These are phyloP conservation scores for Thalassiosira exigua DNA, from an alignment of 352 stramenopile species.

Conservation along the genomic window DNA sequence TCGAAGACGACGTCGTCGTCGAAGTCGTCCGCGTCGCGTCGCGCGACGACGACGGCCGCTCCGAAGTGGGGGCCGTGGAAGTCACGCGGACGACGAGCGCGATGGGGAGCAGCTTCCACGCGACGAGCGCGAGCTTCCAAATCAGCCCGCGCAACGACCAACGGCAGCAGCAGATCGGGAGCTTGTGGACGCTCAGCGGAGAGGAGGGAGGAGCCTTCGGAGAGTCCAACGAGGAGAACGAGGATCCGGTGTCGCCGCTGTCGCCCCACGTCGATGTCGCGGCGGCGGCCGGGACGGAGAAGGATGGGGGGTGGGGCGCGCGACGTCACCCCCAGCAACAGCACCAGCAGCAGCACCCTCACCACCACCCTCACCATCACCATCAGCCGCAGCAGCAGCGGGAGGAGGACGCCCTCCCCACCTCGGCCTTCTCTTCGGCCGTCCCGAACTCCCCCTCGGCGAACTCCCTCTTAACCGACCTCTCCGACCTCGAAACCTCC, in stretches of 20 bases:
- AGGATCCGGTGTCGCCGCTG: background rate
- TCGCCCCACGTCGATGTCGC: conserved; percentile 25
- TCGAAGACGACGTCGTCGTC: background rate
- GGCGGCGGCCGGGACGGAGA: background rate
- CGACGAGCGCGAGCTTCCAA: background rate
- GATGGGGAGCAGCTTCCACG: background rate
- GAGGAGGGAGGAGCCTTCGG: conserved; percentile 4
- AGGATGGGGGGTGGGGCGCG: background rate
- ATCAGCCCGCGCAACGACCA: background rate
- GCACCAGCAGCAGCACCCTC: background rate
- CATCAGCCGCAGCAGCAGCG: background rate
- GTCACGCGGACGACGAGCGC: conserved; percentile 9
- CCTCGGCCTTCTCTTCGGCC: background rate
- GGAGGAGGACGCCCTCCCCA: background rate
- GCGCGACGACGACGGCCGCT: conserved; percentile 16
- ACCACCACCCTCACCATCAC: background rate
- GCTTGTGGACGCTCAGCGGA: background rate
- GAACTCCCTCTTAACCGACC: conserved; percentile 21
- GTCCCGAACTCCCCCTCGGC: background rate
- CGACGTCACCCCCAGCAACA: background rate
- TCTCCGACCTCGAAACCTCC: conserved; percentile 37
- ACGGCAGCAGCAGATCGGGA: background rate
- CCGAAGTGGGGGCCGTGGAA: conserved; percentile 13
- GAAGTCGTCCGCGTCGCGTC: conserved; percentile 23
- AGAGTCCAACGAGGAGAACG: background rate